Base-by-base conservation (phyloP, 2,329 filamentous ascomycete species). In the Cladosporium sp. region DNA sequence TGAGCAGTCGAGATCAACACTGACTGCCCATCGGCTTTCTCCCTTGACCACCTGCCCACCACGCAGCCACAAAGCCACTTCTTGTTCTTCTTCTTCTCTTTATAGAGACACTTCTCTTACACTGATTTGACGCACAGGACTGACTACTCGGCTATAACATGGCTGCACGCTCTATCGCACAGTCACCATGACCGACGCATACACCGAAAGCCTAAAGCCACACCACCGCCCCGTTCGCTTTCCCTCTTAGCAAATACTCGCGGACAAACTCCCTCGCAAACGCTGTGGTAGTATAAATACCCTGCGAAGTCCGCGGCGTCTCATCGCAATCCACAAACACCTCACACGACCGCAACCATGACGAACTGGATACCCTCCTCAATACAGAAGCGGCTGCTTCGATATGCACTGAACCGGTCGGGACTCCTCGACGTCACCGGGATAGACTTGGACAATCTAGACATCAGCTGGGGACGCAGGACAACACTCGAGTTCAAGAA, bases 381-480 rank as follows among this genome's bases (percentile, higher is more conserved):
- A 59, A 74, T 95, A 76, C 88, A 91, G 72, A 95, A 93, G 78
- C 84, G 86, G 68, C 78, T 97, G 61, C 79, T 97, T 57, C 85
- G 88, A 59, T 95, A 93, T 73, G 88, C 85, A 43, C 75, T 98
- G 36, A 85, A 86, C 19, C 83, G 85, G 51, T 77, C 95, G 52
- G 90, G 95, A 59, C 77, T 96, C 49, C 80, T 98, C 53, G 93
- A 97, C 63, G 86, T 88, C 51, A 86, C 94, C 64, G 84, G 86
- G 11, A 74, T 96, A 58, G 87, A 96, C 62, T 78, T 93, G 54
- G 89, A 93, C 57, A 88, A 89, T 58, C 72, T 97, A 55, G 89
- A 94, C 59, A 81, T 96, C 58, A 84, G 83, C 39, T 80, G 88
- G 69, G 93, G 93, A 29, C 84, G 85, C 67, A 84, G 85, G 57